Conservation (phyloP, 1,139 yeast species). For the Keqinozyma sinolaborantium region DNA sequence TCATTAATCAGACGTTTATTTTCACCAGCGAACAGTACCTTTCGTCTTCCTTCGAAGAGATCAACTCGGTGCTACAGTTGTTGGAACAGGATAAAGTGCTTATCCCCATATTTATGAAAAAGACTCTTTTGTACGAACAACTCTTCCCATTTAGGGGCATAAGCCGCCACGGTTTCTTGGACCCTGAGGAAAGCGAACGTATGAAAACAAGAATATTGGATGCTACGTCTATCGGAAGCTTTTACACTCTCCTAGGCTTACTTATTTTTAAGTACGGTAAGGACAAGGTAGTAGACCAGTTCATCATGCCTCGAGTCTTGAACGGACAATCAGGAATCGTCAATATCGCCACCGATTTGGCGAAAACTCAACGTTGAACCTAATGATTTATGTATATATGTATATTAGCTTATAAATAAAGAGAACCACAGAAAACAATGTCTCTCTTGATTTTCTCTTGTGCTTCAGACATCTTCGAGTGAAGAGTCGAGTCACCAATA, state of each 20-base stretch:
- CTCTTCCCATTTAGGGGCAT: constrained; percentile 32
- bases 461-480: constrained; percentile 85
- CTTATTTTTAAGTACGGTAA: constrained; percentile 26
- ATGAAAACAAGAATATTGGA: constrained; percentile 16
- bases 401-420: constrained; percentile 54
- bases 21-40: constrained; percentile 6
- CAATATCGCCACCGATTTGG: constrained; percentile 12
- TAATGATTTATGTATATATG: constrained; percentile 4
- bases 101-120: constrained; percentile 32
- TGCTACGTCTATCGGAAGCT: constrained; percentile 31
- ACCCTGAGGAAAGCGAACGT: constrained; percentile 7
- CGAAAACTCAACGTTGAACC: neutral
- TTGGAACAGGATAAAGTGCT: constrained; percentile 17
- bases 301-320: constrained; percentile 26
- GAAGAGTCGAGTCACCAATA: constrained; percentile 87
- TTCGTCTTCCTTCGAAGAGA: constrained; percentile 7
- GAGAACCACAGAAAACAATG: constrained; percentile 94
- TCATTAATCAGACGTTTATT: neutral
- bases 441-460: constrained; percentile 95
- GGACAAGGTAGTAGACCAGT: constrained; percentile 17
- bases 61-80: neutral
- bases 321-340: constrained; percentile 27
- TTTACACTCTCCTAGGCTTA: constrained; percentile 39
- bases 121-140: constrained; percentile 21
- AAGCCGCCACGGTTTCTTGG: constrained; percentile 11